phyloP scores from a whole-genome alignment of 148 eudicot genomes.

The Fagopyrum homotropicum region DNA sequence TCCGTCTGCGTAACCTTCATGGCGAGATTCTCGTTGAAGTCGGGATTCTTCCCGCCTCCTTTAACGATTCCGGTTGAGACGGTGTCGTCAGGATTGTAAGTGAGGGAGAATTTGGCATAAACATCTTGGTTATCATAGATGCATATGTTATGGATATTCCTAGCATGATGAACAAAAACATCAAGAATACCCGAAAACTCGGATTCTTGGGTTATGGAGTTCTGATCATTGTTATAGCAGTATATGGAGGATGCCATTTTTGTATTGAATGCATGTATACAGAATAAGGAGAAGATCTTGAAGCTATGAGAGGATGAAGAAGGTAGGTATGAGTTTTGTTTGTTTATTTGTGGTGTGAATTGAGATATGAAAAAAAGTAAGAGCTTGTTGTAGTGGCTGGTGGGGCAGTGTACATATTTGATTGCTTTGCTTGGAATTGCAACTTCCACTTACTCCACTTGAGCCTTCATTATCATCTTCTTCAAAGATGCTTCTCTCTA shows the following conservation, averaged over 20 bases:
- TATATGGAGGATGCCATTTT: constrained; percentile 40
- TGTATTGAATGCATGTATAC: neutral
- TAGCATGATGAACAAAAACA: constrained; percentile 66
- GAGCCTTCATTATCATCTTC: constrained; percentile 13
- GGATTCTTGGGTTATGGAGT: constrained; percentile 24
- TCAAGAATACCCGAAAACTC: constrained; percentile 48
- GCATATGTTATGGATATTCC: constrained; percentile 82
- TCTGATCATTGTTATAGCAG: constrained; percentile 27
- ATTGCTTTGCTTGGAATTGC: constrained; percentile 62
- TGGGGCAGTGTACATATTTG: constrained; percentile 23
- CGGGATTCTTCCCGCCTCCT: constrained; percentile 78
- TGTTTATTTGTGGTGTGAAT: too few relatives aligned
- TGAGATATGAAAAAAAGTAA: neutral
- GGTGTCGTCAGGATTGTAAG: constrained; percentile 64
- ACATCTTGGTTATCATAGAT: constrained; percentile 84
- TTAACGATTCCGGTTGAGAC: constrained; percentile 45
- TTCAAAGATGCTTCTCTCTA: neutral
- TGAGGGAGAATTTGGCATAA: constrained; percentile 77
- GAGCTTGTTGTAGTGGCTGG: neutral
- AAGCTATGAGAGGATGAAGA: constrained; percentile 21
- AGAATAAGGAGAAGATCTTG: neutral
- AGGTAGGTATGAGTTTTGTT: constrained; percentile 14
- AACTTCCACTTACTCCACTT: constrained; percentile 55
- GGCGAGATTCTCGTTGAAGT: constrained; percentile 45
- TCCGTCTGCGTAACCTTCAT: constrained; percentile 45